These are phyloP conservation scores for Histomonas meleagridis DNA, from an alignment of 208 protist species.

Conservation along the genomic window DNA sequence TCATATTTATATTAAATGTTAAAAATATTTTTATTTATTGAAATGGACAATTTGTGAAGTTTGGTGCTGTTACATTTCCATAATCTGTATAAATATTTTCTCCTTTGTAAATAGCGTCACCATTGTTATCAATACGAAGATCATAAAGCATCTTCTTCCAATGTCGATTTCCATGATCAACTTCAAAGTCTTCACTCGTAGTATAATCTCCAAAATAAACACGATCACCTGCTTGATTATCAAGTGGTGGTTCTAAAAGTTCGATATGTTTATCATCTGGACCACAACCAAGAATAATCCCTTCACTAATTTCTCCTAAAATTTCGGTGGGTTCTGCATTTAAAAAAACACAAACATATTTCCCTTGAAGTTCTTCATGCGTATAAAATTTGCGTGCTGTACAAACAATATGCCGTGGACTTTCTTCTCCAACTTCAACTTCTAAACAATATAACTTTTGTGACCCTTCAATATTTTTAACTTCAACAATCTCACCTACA, in stretches of 20 bases:
- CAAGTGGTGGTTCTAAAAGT: neutral
- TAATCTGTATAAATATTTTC: constrained; percentile 17
- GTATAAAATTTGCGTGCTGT: constrained; percentile 4
- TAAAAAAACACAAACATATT: neutral
- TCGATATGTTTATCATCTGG: constrained; percentile 11
- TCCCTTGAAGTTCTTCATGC: neutral
- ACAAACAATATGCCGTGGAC: neutral
- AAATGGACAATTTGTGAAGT: neutral
- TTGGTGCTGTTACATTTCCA: neutral
- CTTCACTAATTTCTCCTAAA: constrained; percentile 14
- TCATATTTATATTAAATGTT: too few species aligned
- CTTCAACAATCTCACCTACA: neutral
- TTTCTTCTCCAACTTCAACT: neutral
- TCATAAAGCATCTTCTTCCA: neutral
- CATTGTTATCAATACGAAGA: neutral
- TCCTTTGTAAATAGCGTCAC: constrained; percentile 7
- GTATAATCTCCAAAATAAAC: neutral
- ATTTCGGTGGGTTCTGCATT: neutral
- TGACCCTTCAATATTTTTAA: neutral
- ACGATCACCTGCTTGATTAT: neutral
- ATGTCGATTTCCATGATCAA: neutral
- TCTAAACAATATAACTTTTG: neutral
- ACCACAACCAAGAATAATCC: neutral
- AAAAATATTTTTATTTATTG: too few species aligned
- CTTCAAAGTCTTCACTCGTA: neutral